Evolutionary conservation across 768 basidiomycete genomes (phyloP).

Genomic region (Tylopilus sp.): DNA sequence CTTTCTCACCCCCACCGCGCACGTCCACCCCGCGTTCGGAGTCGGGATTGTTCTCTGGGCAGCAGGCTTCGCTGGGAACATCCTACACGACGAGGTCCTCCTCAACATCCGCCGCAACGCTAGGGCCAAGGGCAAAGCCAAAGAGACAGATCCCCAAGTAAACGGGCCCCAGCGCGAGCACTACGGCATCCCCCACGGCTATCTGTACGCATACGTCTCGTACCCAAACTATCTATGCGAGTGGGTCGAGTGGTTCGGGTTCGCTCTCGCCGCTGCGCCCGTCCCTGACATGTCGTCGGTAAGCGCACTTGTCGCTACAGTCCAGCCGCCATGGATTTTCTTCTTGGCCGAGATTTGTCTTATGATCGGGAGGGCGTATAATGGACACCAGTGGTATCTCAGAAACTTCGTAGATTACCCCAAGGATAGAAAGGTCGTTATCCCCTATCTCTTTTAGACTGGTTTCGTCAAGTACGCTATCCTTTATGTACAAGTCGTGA

Average conservation of each 20-base stretch:
- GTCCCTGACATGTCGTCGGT: conserved; percentile 32
- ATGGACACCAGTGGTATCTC: conserved; percentile 86
- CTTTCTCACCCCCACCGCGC: conserved; percentile 36
- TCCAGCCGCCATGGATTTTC: conserved; percentile 79
- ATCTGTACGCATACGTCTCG: conserved; percentile 73
- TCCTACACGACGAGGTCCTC: conserved; percentile 88
- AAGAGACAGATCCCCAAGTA: conserved; percentile 23
- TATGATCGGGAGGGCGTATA: conserved; percentile 81
- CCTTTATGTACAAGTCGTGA: background rate
- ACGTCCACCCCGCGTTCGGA: conserved; percentile 49
- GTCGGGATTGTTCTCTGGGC: conserved; percentile 64
- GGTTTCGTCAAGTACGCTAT: background rate
- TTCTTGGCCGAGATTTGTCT: conserved; percentile 62
- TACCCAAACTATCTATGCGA: conserved; percentile 95
- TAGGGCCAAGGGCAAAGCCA: conserved; percentile 32
- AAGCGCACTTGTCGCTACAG: conserved; percentile 42
- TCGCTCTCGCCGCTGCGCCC: conserved; percentile 71
- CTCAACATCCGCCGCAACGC: conserved; percentile 74
- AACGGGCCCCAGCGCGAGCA: conserved; percentile 38
- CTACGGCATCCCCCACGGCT: conserved; percentile 79
- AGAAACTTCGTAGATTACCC: conserved; percentile 80
- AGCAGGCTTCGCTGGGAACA: conserved; percentile 71
- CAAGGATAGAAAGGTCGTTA: conserved; percentile 64
- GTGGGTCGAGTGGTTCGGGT: conserved; percentile 93
- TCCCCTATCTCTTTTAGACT: conserved; percentile 70